These are phyloP conservation scores for Leptomonas seymouri DNA, from an alignment of 208 protist species.

Conservation along the genomic window DNA sequence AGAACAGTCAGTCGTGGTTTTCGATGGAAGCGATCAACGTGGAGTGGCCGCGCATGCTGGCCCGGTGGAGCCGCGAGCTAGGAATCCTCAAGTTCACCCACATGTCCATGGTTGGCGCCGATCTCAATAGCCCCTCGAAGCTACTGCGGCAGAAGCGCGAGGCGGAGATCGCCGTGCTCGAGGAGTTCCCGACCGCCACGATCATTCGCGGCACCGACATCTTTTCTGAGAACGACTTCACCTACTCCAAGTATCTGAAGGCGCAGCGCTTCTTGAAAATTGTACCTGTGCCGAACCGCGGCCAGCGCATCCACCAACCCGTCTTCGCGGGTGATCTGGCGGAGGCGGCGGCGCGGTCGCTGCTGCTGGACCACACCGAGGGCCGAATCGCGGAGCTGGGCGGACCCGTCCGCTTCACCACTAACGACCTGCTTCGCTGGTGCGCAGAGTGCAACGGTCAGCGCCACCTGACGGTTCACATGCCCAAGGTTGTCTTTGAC, in stretches of 20 bases:
- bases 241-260: conserved; percentile 90
- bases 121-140: conserved; percentile 86
- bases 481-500: conserved; percentile 77
- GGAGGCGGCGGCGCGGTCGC: conserved; percentile 80
- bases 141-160: conserved; percentile 86
- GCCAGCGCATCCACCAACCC: conserved; percentile 88
- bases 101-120: conserved; percentile 91
- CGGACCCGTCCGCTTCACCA: conserved; percentile 89
- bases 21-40: conserved; percentile 92
- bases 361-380: conserved; percentile 89
- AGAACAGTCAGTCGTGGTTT: conserved; percentile 92
- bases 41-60: conserved; percentile 91
- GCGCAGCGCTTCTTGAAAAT: conserved; percentile 87
- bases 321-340: conserved; percentile 90
- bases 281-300: conserved; percentile 83
- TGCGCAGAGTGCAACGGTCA: conserved; percentile 84
- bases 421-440: conserved; percentile 89
- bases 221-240: conserved; percentile 88
- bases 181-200: conserved; percentile 91
- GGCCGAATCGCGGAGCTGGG: conserved; percentile 92
- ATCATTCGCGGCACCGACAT: conserved; percentile 90
- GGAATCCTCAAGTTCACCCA: conserved; percentile 86
- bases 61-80: conserved; percentile 86
- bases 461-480: conserved; percentile 63
- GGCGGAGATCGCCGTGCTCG: conserved; percentile 86